Evolutionary conservation across 345 rosid genomes (phyloP), one percentile per base, ranked within the genome.

Genomic region (Sisymbrium altissimum): DNA sequence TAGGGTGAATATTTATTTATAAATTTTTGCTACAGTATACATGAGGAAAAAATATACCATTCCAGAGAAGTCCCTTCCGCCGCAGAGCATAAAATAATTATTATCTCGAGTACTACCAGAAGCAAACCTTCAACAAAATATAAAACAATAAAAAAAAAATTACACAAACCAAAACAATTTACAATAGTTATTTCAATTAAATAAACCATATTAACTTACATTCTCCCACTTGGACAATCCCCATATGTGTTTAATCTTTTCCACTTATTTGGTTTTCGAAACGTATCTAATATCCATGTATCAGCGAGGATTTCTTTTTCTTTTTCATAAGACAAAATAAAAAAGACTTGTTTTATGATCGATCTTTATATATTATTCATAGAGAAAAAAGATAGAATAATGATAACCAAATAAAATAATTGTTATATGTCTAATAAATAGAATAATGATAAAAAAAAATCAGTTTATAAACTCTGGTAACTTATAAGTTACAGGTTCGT

Each of bases 201-300:
- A 66, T 33, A 43, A 50, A 59, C 45, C 27, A 77, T 60, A 36
- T 45, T 36, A 45, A 83, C 97, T 85, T 73, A 93, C 97, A 89
- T 89, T 79, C 97, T 86, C 64, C 84, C 91, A 74, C 82, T 78
- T 49, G 98, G 98, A 58, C 69, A 73, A 71, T 80, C 84, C 53
- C 96, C 96, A 80, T 78, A 84, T 5, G 97, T 92, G 78, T 73
- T 83, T 81, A 93, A 82, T 69, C 71, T 84, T 78, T 82, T 79
- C 97, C 98, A 93, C 44, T 38, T 83, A 70, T 78, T 83, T 70
- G 93, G 89, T 75, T 77, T 80, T 60, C 71, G 85, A 48, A 87
- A 88, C 69, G 89, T 84, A 81, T 93, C 96, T 46, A 93, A 70
- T 39, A 75, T 90, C 98, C 96, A 93, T 36, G 96, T 86, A 89